phyloP scores from a whole-genome alignment of 108 stramenopile genomes.

The Cyclostephanos tholiformis region DNA sequence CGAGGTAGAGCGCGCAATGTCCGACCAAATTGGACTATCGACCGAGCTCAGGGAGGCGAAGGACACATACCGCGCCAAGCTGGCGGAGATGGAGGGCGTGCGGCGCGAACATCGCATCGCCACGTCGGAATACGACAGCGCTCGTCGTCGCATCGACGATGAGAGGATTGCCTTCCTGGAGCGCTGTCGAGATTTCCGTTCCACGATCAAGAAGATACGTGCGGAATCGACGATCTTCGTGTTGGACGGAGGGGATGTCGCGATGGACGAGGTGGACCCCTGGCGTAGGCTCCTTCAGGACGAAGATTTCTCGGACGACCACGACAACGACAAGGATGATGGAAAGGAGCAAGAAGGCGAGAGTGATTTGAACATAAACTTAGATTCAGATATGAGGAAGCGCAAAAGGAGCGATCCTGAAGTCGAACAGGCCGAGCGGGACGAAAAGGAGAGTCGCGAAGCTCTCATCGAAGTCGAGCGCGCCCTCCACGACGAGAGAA shows the following conservation, averaged over 20 bases:
- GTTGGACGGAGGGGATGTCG: constrained; percentile 27
- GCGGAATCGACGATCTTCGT: constrained; percentile 48
- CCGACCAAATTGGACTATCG: constrained; percentile 12
- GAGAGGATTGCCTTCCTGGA: constrained; percentile 42
- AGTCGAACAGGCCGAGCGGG: constrained; percentile 26
- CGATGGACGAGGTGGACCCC: constrained; percentile 21
- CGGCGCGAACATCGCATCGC: constrained; percentile 25
- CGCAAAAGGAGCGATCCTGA: constrained; percentile 26
- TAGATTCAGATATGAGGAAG: constrained; percentile 7
- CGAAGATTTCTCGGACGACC: constrained; percentile 21
- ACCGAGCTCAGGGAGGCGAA: constrained; percentile 17
- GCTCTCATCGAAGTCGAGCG: constrained; percentile 38
- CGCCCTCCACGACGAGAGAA: constrained; percentile 32
- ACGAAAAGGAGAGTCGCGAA: constrained; percentile 36
- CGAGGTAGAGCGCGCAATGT: constrained; percentile 20
- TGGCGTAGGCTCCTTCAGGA: constrained; percentile 42
- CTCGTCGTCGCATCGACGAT: constrained; percentile 23
- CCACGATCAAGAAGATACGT: constrained; percentile 34
- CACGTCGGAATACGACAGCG: constrained; percentile 21
- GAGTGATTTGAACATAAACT: neutral
- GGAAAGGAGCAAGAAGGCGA: neutral
- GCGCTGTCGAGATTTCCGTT: constrained; percentile 46
- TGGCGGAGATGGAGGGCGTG: constrained; percentile 20
- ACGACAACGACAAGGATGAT: constrained; percentile 1
- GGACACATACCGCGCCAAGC: constrained; percentile 1